These are phyloP conservation scores for Blepharisma stoltei DNA, from an alignment of 73 alveolate genomes.

Conservation along the genomic window DNA sequence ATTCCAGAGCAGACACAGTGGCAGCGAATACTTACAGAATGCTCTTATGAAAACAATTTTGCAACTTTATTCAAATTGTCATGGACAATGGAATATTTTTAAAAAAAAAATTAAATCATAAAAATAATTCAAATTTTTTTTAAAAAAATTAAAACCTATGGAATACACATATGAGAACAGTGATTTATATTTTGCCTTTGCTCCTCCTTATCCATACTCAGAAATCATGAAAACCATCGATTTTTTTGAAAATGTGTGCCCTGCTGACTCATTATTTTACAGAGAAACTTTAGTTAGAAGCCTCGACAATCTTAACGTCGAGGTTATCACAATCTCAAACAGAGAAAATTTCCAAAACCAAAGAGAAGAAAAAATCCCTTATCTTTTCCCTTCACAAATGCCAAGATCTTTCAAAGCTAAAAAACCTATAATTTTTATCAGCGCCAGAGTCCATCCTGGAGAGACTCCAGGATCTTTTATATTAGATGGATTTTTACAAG, in stretches of 20 bases:
- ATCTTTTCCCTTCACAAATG: background rate
- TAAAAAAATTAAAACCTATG: too few relatives aligned
- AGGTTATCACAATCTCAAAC: background rate
- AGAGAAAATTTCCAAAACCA: conserved; percentile 25
- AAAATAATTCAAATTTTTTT: too few relatives aligned
- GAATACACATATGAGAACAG: background rate
- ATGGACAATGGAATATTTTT: too few relatives aligned
- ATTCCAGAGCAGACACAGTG: conserved; percentile 3
- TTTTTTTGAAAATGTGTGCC: background rate
- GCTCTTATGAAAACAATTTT: too few relatives aligned
- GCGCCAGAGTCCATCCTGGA: conserved; percentile 46
- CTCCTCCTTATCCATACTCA: conserved; percentile 15
- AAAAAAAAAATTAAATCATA: too few relatives aligned
- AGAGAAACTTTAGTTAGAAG: conserved; percentile 7
- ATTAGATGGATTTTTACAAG: conserved; percentile 17
- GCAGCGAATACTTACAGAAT: conserved; percentile 37
- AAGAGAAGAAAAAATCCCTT: background rate
- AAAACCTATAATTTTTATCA: conserved; percentile 39
- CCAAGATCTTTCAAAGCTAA: conserved; percentile 24
- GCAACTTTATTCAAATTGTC: conserved; percentile 24
- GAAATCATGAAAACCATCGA: background rate
- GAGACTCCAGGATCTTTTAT: conserved; percentile 36
- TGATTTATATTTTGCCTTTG: conserved; percentile 23
- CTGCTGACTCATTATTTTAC: background rate
- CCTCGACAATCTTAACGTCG: background rate